A percentile compares a stretch with the other conserved stretches of the same genome.
Conservation (phyloP, 768 basidiomycete species). For the Rhodotorula kratochvilovae region DNA sequence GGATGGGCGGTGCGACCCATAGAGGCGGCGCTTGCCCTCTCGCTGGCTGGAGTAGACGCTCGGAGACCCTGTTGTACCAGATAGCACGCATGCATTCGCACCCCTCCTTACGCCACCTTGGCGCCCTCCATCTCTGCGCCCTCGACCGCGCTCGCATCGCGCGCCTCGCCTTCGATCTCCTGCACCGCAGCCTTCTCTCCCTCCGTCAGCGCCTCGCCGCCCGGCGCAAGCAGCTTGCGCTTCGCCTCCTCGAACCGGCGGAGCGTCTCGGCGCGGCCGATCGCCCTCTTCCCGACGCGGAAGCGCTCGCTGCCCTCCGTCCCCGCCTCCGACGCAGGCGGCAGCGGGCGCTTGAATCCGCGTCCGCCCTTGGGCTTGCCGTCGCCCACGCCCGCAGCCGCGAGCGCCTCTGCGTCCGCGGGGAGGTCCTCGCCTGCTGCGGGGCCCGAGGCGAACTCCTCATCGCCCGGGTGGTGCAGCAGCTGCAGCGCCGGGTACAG, state of each 20-base stretch:
- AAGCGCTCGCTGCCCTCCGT: background rate
- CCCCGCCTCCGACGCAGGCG: background rate
- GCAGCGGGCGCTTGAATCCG: background rate
- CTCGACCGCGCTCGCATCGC: background rate
- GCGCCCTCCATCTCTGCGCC: slow-evolving; percentile 2
- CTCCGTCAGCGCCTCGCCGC: background rate
- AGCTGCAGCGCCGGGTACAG: slow-evolving; percentile 35
- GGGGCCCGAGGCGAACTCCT: background rate
- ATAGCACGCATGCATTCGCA: background rate
- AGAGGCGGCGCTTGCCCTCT: background rate
- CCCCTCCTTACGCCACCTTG: background rate
- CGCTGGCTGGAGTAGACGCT: too few species aligned
- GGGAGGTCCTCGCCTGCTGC: background rate
- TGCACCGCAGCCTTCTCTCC: slow-evolving; percentile 14
- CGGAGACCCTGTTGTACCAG: background rate
- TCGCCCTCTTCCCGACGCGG: slow-evolving; percentile 21
- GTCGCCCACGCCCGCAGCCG: slow-evolving; percentile 2
- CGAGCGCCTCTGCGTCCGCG: background rate
- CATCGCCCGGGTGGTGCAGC: slow-evolving; percentile 36
- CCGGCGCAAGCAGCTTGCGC: slow-evolving; percentile 8
- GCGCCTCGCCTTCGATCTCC: slow-evolving; percentile 9
- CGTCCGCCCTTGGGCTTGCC: slow-evolving; percentile 13
- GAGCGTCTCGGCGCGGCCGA: slow-evolving; percentile 23
- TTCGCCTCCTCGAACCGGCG: slow-evolving; percentile 29
- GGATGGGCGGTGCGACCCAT: slow-evolving; percentile 81